These are phyloP conservation scores for Drechslera avenae DNA, from an alignment of 2,329 filamentous ascomycete genomes.

Conservation along the genomic window DNA sequence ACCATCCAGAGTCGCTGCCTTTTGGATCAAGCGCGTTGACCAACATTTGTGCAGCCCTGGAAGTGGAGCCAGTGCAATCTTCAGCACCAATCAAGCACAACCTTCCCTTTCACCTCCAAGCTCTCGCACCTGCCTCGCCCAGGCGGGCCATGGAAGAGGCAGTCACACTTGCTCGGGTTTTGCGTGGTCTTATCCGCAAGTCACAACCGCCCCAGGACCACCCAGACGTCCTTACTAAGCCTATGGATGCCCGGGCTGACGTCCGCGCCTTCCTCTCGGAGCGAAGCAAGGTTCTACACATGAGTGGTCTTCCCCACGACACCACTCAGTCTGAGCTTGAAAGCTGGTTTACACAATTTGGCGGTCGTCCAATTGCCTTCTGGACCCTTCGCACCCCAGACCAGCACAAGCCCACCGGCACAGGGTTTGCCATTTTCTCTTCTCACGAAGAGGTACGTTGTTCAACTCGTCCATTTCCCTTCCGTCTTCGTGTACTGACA, in stretches of 20 bases:
- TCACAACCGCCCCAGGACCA: constrained; percentile 93
- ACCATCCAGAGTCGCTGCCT: constrained; percentile 95
- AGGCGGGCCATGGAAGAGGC: constrained; percentile 97
- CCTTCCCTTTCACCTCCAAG: constrained; percentile 95
- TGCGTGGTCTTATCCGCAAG: constrained; percentile 92
- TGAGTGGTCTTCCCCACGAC: constrained; percentile 96
- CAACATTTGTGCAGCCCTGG: constrained; percentile 97
- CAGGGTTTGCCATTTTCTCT: constrained; percentile 97
- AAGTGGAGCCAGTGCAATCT: constrained; percentile 96
- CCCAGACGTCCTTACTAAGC: constrained; percentile 89
- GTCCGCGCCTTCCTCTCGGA: constrained; percentile 95
- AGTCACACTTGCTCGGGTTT: constrained; percentile 88
- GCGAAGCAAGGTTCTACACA: constrained; percentile 96
- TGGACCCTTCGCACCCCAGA: constrained; percentile 98
- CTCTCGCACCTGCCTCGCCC: constrained; percentile 90
- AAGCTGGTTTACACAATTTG: constrained; percentile 99
- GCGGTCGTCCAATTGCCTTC: constrained; percentile 95
- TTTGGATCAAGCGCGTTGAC: constrained; percentile 94
- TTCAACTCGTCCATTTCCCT: not conserved
- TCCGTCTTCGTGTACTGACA: constrained; percentile 15
- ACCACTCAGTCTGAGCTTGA: constrained; percentile 98
- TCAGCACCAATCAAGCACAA: constrained; percentile 99
- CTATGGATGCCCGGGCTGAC: constrained; percentile 95
- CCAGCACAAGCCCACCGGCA: constrained; percentile 99
- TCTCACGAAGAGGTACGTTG: constrained; percentile 89